Percentiles rank a stretch among this genome's conserved stretches.
These are phyloP conservation scores for Colletotrichum orchidophilum DNA, from an alignment of 2,329 filamentous ascomycete genomes.

Conservation along the genomic window DNA sequence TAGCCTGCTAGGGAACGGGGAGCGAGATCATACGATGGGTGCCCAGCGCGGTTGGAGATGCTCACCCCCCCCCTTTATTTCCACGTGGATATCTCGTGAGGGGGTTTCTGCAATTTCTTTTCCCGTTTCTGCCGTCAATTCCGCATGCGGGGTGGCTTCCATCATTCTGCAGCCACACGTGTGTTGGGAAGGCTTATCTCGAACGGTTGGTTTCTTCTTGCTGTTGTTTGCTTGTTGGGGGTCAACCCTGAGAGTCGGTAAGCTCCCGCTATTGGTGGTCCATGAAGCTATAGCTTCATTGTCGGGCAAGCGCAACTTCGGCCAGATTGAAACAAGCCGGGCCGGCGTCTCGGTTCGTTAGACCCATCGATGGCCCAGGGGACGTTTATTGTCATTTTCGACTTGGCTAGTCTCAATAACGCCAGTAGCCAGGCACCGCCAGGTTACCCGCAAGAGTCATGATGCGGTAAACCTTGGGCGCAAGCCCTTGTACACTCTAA, in stretches of 20 bases:
- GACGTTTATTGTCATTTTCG: background rate
- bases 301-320: background rate
- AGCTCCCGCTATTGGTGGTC: background rate
- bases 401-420: background rate
- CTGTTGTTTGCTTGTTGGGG: background rate
- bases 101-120: slow-evolving; percentile 13
- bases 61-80: background rate
- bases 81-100: slow-evolving; percentile 28
- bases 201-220: slow-evolving; percentile 6
- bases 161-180: slow-evolving; percentile 25
- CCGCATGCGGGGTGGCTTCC: slow-evolving; percentile 5
- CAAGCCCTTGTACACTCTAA: background rate
- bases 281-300: background rate
- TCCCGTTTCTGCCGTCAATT: slow-evolving; percentile 3
- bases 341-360: background rate
- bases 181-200: slow-evolving; percentile 18
- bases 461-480: background rate
- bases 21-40: background rate
- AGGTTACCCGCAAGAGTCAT: background rate
- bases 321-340: background rate
- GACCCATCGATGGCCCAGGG: background rate
- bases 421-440: background rate
- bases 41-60: background rate
- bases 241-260: background rate
- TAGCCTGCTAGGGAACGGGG: background rate